Percentiles rank a stretch among this genome's conserved stretches.
These are phyloP conservation scores for Rhizoctonia solani DNA, from an alignment of 1,284 basidiomycete species.

Conservation along the genomic window DNA sequence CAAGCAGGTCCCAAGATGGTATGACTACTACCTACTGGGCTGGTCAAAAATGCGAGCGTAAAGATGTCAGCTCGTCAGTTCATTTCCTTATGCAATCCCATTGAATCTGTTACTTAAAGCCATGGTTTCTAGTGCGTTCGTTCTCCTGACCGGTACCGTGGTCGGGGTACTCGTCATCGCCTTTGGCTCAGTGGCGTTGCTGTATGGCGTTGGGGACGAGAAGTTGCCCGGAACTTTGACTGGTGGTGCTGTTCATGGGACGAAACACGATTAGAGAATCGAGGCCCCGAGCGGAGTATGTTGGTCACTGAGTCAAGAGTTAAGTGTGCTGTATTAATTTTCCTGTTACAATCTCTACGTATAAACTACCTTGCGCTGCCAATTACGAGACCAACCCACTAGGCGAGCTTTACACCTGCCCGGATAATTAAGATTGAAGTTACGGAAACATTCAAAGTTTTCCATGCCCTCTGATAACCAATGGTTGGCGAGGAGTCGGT, in stretches of 20 bases:
- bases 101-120: neutral
- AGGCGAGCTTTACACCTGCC: too few relatives aligned
- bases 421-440: too few relatives aligned
- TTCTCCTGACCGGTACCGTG: slow-evolving; percentile 68
- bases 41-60: slow-evolving; percentile 71
- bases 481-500: too few relatives aligned
- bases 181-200: slow-evolving; percentile 66
- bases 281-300: neutral
- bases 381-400: too few relatives aligned
- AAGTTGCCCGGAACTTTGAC: slow-evolving; percentile 72
- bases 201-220: slow-evolving; percentile 62
- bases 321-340: slow-evolving; percentile 29
- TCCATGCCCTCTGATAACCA: too few relatives aligned
- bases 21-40: slow-evolving; percentile 61
- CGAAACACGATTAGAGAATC: slow-evolving; percentile 20
- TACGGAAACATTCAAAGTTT: too few relatives aligned
- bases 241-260: slow-evolving; percentile 40
- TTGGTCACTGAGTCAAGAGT: slow-evolving; percentile 25
- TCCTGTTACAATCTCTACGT: slow-evolving; percentile 3
- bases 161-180: slow-evolving; percentile 65
- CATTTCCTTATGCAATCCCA: neutral
- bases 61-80: slow-evolving; percentile 75
- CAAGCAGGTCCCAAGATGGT: slow-evolving; percentile 58
- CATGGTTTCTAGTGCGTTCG: slow-evolving; percentile 60
- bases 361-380: neutral